phyloP scores from a whole-genome alignment of 73 alveolate genomes.

The Paramecium octaurelia region DNA sequence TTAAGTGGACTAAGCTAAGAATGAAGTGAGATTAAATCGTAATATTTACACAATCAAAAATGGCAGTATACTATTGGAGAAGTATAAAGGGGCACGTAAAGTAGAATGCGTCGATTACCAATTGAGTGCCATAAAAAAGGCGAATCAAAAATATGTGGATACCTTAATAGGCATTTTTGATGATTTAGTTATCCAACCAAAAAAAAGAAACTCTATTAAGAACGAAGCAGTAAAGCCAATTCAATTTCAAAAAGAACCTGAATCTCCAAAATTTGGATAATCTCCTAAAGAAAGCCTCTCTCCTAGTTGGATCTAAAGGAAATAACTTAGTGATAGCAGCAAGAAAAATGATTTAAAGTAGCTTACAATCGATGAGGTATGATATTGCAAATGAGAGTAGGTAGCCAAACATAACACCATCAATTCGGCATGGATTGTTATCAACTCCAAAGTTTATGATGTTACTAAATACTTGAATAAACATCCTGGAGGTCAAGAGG shows the following conservation, averaged over 20 bases:
- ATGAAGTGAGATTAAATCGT: neutral
- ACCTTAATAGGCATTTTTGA: neutral
- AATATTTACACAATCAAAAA: neutral
- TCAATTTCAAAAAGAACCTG: neutral
- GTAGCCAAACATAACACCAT: slow-evolving; percentile 82
- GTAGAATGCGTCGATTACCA: neutral
- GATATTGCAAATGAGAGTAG: slow-evolving; percentile 66
- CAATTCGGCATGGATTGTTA: slow-evolving; percentile 82
- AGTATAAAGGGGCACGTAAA: neutral
- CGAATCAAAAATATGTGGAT: neutral
- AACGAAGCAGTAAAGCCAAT: neutral
- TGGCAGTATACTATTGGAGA: neutral
- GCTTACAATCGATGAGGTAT: slow-evolving; percentile 10
- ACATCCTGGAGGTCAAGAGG: slow-evolving; percentile 96
- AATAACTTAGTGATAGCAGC: neutral
- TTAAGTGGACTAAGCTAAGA: neutral
- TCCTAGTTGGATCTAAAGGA: neutral
- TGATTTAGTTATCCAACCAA: neutral
- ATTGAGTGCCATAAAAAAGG: neutral
- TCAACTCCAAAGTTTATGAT: slow-evolving; percentile 86
- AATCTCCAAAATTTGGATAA: slow-evolving; percentile 32
- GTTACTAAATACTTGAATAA: slow-evolving; percentile 79
- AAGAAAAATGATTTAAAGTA: neutral
- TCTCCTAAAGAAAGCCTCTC: neutral
- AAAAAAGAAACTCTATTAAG: neutral